These are phyloP conservation scores for Claviceps paspali DNA, from an alignment of 2,329 filamentous ascomycete species.

Conservation along the genomic window DNA sequence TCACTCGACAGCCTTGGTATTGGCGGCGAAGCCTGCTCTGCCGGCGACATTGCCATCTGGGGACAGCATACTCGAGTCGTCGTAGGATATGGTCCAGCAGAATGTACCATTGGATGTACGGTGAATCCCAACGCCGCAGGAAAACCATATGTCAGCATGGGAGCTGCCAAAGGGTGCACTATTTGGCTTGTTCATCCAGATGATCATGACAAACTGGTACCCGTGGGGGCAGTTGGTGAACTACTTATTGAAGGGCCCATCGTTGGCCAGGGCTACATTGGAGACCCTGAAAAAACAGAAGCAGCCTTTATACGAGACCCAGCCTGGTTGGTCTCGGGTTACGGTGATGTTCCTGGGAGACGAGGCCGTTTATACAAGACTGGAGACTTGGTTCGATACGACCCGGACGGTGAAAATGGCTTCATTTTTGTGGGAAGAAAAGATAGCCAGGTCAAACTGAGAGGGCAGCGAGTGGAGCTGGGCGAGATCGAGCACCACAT, in stretches of 20 bases:
- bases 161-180: not conserved
- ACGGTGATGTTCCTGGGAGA: not conserved
- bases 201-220: conserved; percentile 10
- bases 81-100: conserved; percentile 1
- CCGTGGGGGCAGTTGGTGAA: conserved; percentile 20
- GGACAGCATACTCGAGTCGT: conserved; percentile 1
- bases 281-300: conserved; percentile 29
- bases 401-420: conserved; percentile 12
- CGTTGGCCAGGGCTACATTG: conserved; percentile 33
- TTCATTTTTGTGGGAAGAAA: conserved; percentile 32
- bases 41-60: conserved; percentile 2
- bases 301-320: conserved; percentile 27
- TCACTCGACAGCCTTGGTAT: conserved; percentile 1
- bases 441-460: conserved; percentile 39
- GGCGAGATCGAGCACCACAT: conserved; percentile 10
- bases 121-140: conserved; percentile 1
- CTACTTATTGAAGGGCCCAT: conserved; percentile 26
- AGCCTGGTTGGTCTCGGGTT: conserved; percentile 10
- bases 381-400: conserved; percentile 29
- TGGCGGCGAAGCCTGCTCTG: conserved; percentile 2
- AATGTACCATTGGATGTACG: conserved; percentile 1
- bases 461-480: conserved; percentile 37
- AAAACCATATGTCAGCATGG: conserved; percentile 1
- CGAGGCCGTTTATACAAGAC: conserved; percentile 27
- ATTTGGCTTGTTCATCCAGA: conserved; percentile 4